Conservation (phyloP, 2,329 filamentous ascomycete species). For the Knufia petricola region DNA sequence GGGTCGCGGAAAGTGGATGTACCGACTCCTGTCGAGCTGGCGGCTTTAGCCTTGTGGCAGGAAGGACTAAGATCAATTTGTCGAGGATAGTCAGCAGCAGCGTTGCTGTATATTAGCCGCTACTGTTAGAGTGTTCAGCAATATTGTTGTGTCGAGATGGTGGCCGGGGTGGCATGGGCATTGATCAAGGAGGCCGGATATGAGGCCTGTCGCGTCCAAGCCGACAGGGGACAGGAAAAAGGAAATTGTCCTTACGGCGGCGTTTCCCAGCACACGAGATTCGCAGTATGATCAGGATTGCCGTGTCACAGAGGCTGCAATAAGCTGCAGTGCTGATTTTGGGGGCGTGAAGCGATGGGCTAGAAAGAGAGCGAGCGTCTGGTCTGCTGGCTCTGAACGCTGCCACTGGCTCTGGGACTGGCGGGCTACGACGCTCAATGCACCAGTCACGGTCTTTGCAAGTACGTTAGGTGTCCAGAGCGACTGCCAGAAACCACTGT, state of each 20-base stretch:
- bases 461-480: neutral
- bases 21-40: slow-evolving; percentile 6
- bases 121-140: neutral
- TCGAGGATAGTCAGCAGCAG: neutral
- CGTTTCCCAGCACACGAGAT: neutral
- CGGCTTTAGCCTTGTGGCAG: neutral
- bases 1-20: slow-evolving; percentile 11
- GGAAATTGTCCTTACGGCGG: slow-evolving; percentile 7
- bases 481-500: too few relatives aligned
- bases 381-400: neutral
- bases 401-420: neutral
- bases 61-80: neutral
- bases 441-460: neutral
- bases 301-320: neutral
- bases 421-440: neutral
- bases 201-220: slow-evolving; percentile 5
- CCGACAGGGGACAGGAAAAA: slow-evolving; percentile 5
- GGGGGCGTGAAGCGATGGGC: neutral
- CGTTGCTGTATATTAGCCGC: neutral
- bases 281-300: slow-evolving; percentile 2
- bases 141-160: neutral
- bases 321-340: neutral
- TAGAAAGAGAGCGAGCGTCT: neutral
- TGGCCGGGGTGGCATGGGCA: neutral
- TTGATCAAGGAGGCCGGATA: neutral